These are phyloP conservation scores for Herpetospermum pedunculosum DNA, from an alignment of 306 rosid species.

Conservation along the genomic window DNA sequence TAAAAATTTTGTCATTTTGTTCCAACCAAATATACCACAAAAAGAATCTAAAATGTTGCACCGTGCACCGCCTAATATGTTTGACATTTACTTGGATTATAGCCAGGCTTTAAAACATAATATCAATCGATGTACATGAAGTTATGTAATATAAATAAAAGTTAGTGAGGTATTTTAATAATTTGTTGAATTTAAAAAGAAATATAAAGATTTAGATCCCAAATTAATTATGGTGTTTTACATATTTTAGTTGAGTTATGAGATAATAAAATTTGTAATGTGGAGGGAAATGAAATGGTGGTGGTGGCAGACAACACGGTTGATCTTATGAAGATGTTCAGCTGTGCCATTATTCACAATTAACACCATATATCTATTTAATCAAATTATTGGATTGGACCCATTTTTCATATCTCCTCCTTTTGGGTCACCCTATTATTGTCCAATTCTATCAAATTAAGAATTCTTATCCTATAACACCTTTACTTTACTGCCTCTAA, in stretches of 20 bases:
- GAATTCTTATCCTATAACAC: neutral
- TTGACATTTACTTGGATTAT: too few species aligned
- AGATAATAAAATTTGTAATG: neutral
- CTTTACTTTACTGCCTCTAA: neutral
- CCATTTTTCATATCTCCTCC: neutral
- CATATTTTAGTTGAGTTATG: neutral
- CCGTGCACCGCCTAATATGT: too few species aligned
- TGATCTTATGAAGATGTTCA: neutral
- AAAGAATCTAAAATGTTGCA: too few species aligned
- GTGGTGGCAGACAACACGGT: constrained; percentile 4
- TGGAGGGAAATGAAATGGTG: neutral
- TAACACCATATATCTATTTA: neutral
- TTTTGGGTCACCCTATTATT: neutral
- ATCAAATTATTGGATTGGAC: neutral
- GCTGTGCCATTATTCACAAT: neutral
- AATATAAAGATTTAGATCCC: neutral
- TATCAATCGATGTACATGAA: too few species aligned
- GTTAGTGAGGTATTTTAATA: too few species aligned
- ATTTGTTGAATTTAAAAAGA: too few species aligned
- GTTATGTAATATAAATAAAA: too few species aligned
- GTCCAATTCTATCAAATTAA: neutral
- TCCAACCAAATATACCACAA: too few species aligned
- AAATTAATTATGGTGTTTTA: neutral
- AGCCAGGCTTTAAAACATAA: too few species aligned
- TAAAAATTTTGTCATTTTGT: too few species aligned